A percentile compares a stretch with the other conserved stretches of the same genome.
Evolutionary conservation across 371 early-diverging fungal genomes (phyloP).

Genomic region (Parasitella parasitica): DNA sequence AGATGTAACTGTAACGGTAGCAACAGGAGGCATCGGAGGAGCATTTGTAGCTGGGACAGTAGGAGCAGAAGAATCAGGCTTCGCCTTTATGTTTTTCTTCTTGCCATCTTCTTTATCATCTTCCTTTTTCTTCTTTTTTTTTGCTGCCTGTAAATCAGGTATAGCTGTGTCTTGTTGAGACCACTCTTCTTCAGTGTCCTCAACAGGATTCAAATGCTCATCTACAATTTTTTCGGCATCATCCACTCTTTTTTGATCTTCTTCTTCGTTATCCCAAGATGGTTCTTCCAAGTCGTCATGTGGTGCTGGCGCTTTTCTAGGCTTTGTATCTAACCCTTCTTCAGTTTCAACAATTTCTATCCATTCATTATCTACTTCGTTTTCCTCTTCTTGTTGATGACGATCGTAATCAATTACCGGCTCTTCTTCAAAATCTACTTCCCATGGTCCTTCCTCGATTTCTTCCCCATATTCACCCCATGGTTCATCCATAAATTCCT

Average conservation of each 20-base stretch:
- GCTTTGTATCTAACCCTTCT: neutral
- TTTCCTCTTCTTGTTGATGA: neutral
- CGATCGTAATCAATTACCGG: neutral
- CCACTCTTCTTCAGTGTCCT: neutral
- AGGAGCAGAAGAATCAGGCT: neutral
- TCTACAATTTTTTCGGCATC: neutral
- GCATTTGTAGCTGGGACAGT: neutral
- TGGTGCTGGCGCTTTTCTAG: neutral
- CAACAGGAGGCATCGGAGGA: neutral
- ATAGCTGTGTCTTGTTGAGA: too few relatives aligned
- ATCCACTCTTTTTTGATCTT: slow-evolving; percentile 7
- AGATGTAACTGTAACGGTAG: neutral
- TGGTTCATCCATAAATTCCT: neutral
- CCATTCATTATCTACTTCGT: neutral
- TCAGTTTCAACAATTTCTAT: neutral
- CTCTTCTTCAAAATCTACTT: neutral
- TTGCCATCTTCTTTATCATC: neutral
- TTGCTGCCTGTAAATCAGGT: neutral
- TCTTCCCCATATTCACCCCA: neutral
- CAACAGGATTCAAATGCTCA: neutral
- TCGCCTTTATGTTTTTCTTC: neutral
- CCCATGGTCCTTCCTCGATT: neutral
- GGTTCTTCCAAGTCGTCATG: slow-evolving; percentile 15
- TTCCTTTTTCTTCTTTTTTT: neutral
- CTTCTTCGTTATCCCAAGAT: slow-evolving; percentile 15